Base-by-base conservation (phyloP, 805 yeast genomes). In the Ogataea siamensis region DNA sequence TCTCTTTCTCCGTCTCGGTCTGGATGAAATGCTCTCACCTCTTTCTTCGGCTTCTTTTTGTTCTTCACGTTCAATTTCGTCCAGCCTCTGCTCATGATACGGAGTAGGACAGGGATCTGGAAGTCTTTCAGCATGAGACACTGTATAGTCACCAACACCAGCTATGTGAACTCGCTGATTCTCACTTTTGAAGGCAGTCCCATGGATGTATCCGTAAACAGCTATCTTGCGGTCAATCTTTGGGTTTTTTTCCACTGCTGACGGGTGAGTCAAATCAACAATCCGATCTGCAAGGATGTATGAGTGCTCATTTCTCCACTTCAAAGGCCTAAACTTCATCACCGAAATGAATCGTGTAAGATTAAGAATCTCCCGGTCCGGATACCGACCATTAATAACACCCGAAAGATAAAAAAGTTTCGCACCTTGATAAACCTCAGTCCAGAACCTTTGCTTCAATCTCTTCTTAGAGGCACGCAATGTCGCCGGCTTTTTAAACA, bases 81-180 rank as follows among this genome's bases (percentile, higher is more conserved):
- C 95, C 25, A 87, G 66, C 52, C 76, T 83, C 59, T 88, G 95
- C 59, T 88, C 94, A 50, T 72, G 87, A 54, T 76, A 85, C 2
- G 99, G 99, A 0, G 99, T 91, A 20, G 99, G 99, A 60, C 99
- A 94, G 13, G 99, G 99, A 68, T 93, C 99, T 3, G 98, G 97
- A 37, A 93, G 70, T 52, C 87, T 84, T 62, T 93, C 98, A 13
- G 87, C 80, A 9, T 78, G 73, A 11, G 80, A 70, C 8, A 87
- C 82, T 1, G 80, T 69, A 50, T 80, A 76, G 57, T 93, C 99
- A 42, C 99, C 99, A 3, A 88, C 83, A 51, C 99, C 99, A 2
- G 98, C 94, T 40, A 93, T 78, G 58, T 93, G 99, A 6, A 93
- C 83, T 49, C 82, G 75, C 5, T 95, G 85, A 42, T 81, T 75